A percentile compares a stretch with the other conserved stretches of the same genome.
Conservation (phyloP, 2,329 filamentous ascomycete genomes). For the Pestalotiopsis sp. region DNA sequence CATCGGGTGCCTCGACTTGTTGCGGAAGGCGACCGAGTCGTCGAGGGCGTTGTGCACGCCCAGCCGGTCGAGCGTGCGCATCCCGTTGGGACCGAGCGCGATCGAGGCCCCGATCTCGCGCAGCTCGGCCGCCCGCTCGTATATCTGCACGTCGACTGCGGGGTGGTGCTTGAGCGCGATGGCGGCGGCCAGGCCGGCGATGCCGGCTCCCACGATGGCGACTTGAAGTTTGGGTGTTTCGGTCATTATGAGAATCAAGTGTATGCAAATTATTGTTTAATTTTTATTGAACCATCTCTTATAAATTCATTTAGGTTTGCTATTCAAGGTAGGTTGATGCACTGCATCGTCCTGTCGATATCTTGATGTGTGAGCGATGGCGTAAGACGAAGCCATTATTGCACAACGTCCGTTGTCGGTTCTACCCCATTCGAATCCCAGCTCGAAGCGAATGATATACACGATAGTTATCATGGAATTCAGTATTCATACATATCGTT, state of each 20-base stretch:
- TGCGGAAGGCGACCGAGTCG: conserved; percentile 41
- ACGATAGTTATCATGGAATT: not conserved
- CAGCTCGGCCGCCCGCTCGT: conserved; percentile 49
- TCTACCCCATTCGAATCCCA: not conserved
- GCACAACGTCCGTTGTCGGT: not conserved
- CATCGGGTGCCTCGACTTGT: conserved; percentile 44
- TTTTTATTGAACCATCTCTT: not conserved
- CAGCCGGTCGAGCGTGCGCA: conserved; percentile 52
- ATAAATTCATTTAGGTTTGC: too few species aligned
- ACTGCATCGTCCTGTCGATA: not conserved
- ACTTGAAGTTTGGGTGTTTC: conserved; percentile 35
- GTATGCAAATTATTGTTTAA: not conserved
- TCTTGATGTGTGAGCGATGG: not conserved
- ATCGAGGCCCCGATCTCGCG: conserved; percentile 51
- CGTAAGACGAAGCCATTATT: not conserved
- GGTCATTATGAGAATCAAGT: conserved; percentile 14
- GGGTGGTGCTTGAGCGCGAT: conserved; percentile 45
- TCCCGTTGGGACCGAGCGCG: conserved; percentile 54
- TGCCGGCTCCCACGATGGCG: conserved; percentile 52
- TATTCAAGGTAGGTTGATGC: not conserved
- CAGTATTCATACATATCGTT: too few species aligned
- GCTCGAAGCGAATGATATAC: too few species aligned
- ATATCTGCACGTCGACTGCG: conserved; percentile 48
- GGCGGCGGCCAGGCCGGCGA: conserved; percentile 50
- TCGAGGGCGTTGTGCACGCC: conserved; percentile 49